phyloP scores from a whole-genome alignment of 257 asterid genomes.

The Solanum chilense region DNA sequence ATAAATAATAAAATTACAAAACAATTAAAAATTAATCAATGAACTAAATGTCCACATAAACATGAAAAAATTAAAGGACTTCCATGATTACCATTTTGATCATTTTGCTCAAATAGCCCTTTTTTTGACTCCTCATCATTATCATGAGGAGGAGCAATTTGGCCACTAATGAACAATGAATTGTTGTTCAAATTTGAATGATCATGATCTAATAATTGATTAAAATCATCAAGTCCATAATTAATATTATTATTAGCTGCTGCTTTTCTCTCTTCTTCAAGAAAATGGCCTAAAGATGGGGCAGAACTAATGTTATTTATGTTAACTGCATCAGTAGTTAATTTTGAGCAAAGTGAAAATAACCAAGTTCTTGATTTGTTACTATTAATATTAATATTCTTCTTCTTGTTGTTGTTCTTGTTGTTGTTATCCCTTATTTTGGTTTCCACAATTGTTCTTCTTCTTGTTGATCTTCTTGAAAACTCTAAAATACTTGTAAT shows the following conservation, averaged over 20 bases:
- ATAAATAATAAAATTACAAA: background rate
- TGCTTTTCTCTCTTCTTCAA: conserved; percentile 53
- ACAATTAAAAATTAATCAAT: background rate
- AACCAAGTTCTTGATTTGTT: conserved; percentile 51
- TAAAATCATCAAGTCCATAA: conserved; percentile 39
- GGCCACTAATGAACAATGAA: conserved; percentile 29
- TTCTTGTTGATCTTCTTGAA: conserved; percentile 46
- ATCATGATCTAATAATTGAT: background rate
- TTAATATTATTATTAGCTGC: background rate
- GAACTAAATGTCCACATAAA: conserved; percentile 43
- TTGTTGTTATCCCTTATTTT: conserved; percentile 10
- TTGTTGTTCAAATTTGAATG: background rate
- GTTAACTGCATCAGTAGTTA: conserved; percentile 56
- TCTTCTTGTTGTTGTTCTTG: conserved; percentile 14
- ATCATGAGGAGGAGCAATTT: conserved; percentile 36
- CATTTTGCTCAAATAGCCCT: conserved; percentile 19
- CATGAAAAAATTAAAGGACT: conserved; percentile 41
- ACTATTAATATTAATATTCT: conserved; percentile 4
- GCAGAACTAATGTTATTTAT: conserved; percentile 10
- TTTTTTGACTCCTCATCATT: conserved; percentile 10
- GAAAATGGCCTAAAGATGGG: conserved; percentile 62
- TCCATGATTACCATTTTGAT: conserved; percentile 14
- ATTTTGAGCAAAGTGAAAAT: conserved; percentile 45
- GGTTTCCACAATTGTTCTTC: conserved; percentile 29
- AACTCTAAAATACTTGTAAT: conserved; percentile 56